Evolutionary conservation across 2,329 filamentous ascomycete species (phyloP).

Genomic region (Trichoderma atroviride): DNA sequence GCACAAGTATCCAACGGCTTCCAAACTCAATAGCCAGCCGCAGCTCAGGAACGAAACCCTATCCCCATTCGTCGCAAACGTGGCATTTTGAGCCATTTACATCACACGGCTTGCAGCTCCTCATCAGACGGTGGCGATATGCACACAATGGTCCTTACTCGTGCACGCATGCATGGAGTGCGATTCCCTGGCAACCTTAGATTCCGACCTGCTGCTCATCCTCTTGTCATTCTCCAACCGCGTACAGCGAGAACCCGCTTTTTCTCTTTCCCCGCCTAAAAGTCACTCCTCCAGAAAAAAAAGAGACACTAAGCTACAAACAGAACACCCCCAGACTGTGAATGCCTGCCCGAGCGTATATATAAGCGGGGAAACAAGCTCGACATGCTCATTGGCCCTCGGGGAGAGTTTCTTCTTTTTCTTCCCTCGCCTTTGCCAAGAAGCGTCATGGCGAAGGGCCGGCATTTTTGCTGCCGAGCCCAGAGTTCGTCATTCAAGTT

Average conservation of each 20-base stretch:
- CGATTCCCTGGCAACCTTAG: not conserved
- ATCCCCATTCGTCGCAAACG: not conserved
- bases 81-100: not conserved
- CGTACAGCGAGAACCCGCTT: not conserved
- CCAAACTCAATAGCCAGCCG: too few relatives aligned
- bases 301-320: too few relatives aligned
- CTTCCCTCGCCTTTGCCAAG: too few relatives aligned
- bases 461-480: too few relatives aligned
- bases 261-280: not conserved
- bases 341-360: too few relatives aligned
- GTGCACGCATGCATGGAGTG: not conserved
- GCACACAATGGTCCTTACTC: not conserved
- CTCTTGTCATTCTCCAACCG: not conserved
- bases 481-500: too few relatives aligned
- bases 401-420: too few relatives aligned
- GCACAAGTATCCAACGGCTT: too few relatives aligned
- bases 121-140: not conserved
- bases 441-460: too few relatives aligned
- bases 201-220: not conserved
- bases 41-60: not conserved
- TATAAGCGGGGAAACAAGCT: too few relatives aligned
- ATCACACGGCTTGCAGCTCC: not conserved
- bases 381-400: too few relatives aligned
- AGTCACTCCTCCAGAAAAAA: not conserved
- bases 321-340: too few relatives aligned